A percentile compares a stretch with the other conserved stretches of the same genome.
Conservation (phyloP, 352 stramenopile species). For the Phytophthora gonapodyides region DNA sequence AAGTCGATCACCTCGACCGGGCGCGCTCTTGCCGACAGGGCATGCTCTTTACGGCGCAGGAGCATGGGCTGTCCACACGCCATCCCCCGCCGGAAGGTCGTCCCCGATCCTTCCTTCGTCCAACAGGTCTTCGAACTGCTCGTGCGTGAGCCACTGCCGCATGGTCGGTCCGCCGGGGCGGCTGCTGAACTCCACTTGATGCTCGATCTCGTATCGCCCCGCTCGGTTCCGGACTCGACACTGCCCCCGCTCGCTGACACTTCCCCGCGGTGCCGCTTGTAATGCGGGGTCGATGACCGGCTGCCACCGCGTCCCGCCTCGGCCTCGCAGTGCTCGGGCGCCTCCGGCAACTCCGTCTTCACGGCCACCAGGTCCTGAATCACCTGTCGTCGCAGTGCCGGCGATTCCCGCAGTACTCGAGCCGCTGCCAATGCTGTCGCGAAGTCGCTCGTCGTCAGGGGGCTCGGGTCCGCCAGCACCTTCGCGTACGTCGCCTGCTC, state of each 20-base stretch:
- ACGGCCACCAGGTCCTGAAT: too few species aligned
- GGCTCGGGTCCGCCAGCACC: too few species aligned
- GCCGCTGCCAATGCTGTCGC: too few species aligned
- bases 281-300: background rate
- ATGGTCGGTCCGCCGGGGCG: background rate
- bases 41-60: too few species aligned
- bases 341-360: too few species aligned
- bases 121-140: background rate
- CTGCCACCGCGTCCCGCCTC: background rate
- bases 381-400: too few species aligned
- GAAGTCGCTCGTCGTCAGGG: too few species aligned
- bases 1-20: too few species aligned
- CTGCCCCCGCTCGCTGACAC: background rate
- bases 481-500: too few species aligned
- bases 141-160: background rate
- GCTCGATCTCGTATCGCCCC: background rate
- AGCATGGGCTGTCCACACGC: slow-evolving; percentile 1
- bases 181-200: slow-evolving; percentile 1
- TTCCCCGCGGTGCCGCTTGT: background rate
- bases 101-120: slow-evolving; percentile 11
- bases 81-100: slow-evolving; percentile 7
- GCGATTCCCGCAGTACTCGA: too few species aligned
- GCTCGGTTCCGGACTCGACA: background rate
- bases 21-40: too few species aligned
- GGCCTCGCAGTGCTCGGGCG: background rate